Base-by-base conservation (phyloP, 352 stramenopile species). In the Globisporangium carolinianum region DNA sequence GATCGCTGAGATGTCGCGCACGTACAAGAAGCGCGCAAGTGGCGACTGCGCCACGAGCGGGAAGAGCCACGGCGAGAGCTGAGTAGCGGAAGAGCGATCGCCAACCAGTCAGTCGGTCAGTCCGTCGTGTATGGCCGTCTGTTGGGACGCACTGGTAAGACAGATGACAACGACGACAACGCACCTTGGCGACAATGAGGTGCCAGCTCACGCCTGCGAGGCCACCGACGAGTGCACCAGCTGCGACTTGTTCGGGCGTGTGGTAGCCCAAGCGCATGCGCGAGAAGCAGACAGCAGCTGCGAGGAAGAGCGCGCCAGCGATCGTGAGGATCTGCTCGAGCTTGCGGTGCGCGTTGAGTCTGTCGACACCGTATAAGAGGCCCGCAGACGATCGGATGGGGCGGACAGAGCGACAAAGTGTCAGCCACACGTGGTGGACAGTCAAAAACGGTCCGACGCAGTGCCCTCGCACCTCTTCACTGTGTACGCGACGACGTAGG, bases 241-340 rank as follows among this genome's bases (percentile, higher is more conserved):
- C 76, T 6, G 65, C 17, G 24, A 91, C 83, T 70, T 94, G 85
- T n/a, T 86, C 79, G 15, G 68, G 61, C 15, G 74, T 85, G 66
- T 94, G 85, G 59, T 94, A 94, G 15, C 83, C 81, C 15, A 94
- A 67, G 24, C 80, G 83, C 6, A 93, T 74, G 36, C 85, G 76
- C 47, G 85, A 94, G 58, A 87, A 72, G 53, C 76, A 85, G 18
- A 89, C 86, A 3, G 88, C 41, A 14, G 60, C 52, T 1, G 83
- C 76, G 12, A 87, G 66, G n/a, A 60, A 45, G n/a, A 74, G 41
- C 11, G 60, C 71, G 24, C 71, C 70, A 4, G 73, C 48, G 46
- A 94, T 89, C 35, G 81, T 91, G 14, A 83, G 39, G 18, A 51
- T 60, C 41, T 94, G 80, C 59, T 93, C 85, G 18, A 86, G 60